Percentiles rank a stretch among this genome's conserved stretches.
These are phyloP conservation scores for Coniosporium apollinis DNA, from an alignment of 495 filamentous ascomycete species.

Conservation along the genomic window DNA sequence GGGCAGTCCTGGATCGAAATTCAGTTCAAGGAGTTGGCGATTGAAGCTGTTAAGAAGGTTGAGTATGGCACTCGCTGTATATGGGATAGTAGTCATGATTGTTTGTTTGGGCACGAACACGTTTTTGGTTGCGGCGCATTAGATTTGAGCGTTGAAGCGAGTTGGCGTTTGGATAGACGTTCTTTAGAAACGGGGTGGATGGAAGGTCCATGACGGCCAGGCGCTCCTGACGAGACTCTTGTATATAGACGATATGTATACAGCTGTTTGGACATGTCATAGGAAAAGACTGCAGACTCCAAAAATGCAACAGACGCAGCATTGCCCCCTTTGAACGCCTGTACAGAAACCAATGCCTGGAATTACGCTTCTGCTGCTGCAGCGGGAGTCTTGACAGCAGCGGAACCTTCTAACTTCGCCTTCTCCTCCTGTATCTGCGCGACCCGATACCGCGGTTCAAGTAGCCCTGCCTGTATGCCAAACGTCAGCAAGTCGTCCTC, in stretches of 20 bases:
- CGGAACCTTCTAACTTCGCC: slow-evolving; percentile 2
- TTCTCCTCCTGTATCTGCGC: slow-evolving; percentile 33
- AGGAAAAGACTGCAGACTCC: too few species aligned
- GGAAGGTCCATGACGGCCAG: too few species aligned
- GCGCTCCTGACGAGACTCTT: too few species aligned
- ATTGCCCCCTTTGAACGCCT: too few species aligned
- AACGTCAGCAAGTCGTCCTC: neutral
- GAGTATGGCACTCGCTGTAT: slow-evolving; percentile 60
- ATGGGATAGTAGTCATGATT: slow-evolving; percentile 77
- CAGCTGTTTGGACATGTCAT: too few species aligned
- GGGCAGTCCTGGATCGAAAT: slow-evolving; percentile 5
- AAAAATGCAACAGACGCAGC: too few species aligned
- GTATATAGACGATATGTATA: too few species aligned
- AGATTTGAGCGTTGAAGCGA: too few species aligned
- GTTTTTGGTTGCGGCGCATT: slow-evolving; percentile 46
- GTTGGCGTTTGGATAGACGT: too few species aligned
- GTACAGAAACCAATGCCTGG: too few species aligned
- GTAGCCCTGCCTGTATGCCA: slow-evolving; percentile 19
- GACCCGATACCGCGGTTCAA: slow-evolving; percentile 48
- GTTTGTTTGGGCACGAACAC: slow-evolving; percentile 75
- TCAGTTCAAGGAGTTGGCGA: slow-evolving; percentile 31
- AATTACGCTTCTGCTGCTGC: too few species aligned
- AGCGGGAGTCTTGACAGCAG: neutral
- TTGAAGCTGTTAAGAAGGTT: slow-evolving; percentile 48
- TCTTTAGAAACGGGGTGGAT: too few species aligned